These are phyloP conservation scores for Citrus maxima DNA, from an alignment of 345 rosid species.

Conservation along the genomic window DNA sequence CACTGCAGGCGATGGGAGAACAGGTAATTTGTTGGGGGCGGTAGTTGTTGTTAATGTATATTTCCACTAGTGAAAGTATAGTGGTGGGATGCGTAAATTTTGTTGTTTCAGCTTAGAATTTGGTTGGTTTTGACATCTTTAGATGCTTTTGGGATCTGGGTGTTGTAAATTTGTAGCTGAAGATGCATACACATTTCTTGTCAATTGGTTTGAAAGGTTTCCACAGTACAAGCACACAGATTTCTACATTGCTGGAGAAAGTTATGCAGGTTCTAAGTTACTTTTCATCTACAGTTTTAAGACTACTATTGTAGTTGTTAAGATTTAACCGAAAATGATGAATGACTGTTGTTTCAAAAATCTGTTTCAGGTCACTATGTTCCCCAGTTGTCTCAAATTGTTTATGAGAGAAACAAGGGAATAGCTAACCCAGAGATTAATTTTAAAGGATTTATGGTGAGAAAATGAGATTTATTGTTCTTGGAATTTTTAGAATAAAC, in stretches of 20 bases:
- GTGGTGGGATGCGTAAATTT: neutral
- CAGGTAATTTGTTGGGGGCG: slow-evolving; percentile 44
- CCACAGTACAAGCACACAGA: slow-evolving; percentile 93
- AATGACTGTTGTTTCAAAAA: neutral
- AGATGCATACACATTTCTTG: slow-evolving; percentile 76
- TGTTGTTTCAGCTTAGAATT: neutral
- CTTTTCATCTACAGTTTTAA: neutral
- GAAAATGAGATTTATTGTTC: slow-evolving; percentile 5
- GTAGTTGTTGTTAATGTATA: neutral
- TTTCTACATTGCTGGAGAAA: slow-evolving; percentile 92
- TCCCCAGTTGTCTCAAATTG: slow-evolving; percentile 90
- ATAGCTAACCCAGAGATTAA: slow-evolving; percentile 64
- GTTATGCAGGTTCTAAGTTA: slow-evolving; percentile 70
- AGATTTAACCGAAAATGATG: neutral
- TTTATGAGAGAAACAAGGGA: slow-evolving; percentile 60
- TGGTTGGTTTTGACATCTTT: slow-evolving; percentile 18
- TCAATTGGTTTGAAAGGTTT: slow-evolving; percentile 92
- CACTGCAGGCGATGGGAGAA: slow-evolving; percentile 78
- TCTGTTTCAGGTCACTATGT: slow-evolving; percentile 81
- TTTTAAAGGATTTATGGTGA: slow-evolving; percentile 93
- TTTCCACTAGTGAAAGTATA: neutral
- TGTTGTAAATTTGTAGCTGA: slow-evolving; percentile 55
- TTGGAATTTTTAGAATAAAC: neutral
- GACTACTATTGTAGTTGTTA: neutral
- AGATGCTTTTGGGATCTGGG: slow-evolving; percentile 8